A percentile compares a stretch with the other conserved stretches of the same genome.
Evolutionary conservation across 495 filamentous ascomycete species (phyloP).

Genomic region (Xylaria castorea): DNA sequence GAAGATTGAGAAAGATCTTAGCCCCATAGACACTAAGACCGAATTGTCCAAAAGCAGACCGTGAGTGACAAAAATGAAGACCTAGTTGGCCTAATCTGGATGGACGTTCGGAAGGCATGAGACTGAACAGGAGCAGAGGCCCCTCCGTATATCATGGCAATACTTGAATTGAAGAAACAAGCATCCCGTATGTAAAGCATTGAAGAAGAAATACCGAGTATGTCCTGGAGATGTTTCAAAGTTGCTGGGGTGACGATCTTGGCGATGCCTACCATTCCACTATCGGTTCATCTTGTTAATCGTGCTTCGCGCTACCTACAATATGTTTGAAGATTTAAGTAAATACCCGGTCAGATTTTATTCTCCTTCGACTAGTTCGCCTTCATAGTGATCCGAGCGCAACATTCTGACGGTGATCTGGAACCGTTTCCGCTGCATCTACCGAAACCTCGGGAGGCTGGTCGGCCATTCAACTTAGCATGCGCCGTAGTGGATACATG

Average conservation of each 20-base stretch:
- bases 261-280: not conserved
- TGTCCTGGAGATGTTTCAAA: constrained; percentile 21
- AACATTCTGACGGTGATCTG: constrained; percentile 3
- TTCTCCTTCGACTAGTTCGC: not conserved
- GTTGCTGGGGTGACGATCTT: constrained; percentile 19
- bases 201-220: constrained; percentile 7
- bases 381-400: constrained; percentile 9
- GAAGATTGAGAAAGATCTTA: not conserved
- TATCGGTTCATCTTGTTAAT: not conserved
- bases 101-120: not conserved
- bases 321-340: not conserved
- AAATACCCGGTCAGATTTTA: not conserved
- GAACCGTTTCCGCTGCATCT: constrained; percentile 16
- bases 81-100: not conserved
- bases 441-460: constrained; percentile 7
- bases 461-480: not conserved
- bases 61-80: not conserved
- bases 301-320: not conserved
- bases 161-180: not conserved
- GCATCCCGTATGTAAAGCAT: not conserved
- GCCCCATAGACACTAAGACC: not conserved
- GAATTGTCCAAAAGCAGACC: not conserved
- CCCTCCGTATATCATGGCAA: not conserved
- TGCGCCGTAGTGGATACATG: not conserved
- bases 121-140: not conserved